Evolutionary conservation across 164 flowering plant genomes (phyloP).

Genomic region (Magnolia changhungtana): DNA sequence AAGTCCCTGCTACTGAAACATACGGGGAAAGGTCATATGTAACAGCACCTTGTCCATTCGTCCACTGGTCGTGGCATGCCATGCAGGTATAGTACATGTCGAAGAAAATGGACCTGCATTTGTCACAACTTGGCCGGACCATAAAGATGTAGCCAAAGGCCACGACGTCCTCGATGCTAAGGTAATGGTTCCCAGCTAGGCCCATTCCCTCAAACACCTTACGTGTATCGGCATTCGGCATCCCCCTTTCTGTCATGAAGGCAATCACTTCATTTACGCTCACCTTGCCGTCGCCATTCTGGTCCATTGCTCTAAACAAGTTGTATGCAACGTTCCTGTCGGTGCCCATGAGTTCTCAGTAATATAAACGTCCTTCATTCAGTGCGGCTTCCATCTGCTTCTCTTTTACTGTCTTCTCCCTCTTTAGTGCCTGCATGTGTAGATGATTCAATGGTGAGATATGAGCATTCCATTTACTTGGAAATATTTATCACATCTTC

Average conservation of each 20-base stretch:
- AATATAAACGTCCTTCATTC: constrained; percentile 1
- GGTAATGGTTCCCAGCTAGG: not conserved
- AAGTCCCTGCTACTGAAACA: not conserved
- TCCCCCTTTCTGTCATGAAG: not conserved
- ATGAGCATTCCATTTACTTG: too few species aligned
- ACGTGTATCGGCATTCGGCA: not conserved
- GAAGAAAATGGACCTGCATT: not conserved
- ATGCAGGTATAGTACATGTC: constrained; percentile 3
- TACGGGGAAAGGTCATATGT: not conserved
- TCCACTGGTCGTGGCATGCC: not conserved
- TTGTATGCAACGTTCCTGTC: not conserved
- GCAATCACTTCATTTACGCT: not conserved
- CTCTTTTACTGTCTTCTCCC: not conserved
- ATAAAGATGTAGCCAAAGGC: constrained; percentile 5
- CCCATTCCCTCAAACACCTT: not conserved
- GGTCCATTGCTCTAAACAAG: not conserved
- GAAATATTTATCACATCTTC: too few species aligned
- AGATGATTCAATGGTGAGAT: too few species aligned
- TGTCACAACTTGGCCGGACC: constrained; percentile 1
- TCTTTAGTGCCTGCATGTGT: not conserved
- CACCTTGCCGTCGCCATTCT: not conserved
- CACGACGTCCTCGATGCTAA: constrained; percentile 6
- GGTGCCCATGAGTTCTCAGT: not conserved
- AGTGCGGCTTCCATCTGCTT: not conserved
- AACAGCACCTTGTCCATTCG: not conserved